Evolutionary conservation across 495 filamentous ascomycete genomes (phyloP).

Genomic region (Tetracladium marchalianum): DNA sequence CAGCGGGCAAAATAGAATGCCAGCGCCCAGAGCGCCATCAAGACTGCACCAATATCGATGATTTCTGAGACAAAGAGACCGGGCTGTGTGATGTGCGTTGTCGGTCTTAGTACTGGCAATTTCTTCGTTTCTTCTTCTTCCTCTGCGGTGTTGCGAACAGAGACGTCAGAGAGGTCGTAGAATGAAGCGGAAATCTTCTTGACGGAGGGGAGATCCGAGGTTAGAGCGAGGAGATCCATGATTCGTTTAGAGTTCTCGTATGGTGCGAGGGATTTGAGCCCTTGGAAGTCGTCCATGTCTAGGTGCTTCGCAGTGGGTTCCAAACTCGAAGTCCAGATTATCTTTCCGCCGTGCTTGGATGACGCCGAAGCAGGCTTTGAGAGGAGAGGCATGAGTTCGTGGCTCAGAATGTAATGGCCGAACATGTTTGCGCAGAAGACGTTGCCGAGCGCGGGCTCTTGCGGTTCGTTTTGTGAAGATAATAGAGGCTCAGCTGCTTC

Average conservation of each 20-base stretch:
- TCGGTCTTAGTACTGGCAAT: slow-evolving; percentile 12
- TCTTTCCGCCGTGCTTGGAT: slow-evolving; percentile 33
- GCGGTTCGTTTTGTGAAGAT: slow-evolving; percentile 5
- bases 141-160: slow-evolving; percentile 7
- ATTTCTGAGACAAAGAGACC: slow-evolving; percentile 78
- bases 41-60: slow-evolving; percentile 54
- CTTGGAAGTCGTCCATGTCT: slow-evolving; percentile 64
- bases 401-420: slow-evolving; percentile 85
- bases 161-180: slow-evolving; percentile 20
- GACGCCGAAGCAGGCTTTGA: slow-evolving; percentile 25
- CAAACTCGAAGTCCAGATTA: slow-evolving; percentile 79
- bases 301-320: slow-evolving; percentile 54
- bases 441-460: slow-evolving; percentile 56
- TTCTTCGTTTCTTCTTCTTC: slow-evolving; percentile 12
- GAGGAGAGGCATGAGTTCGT: slow-evolving; percentile 67
- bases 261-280: slow-evolving; percentile 43
- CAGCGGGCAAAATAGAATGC: slow-evolving; percentile 65
- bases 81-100: slow-evolving; percentile 66
- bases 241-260: slow-evolving; percentile 85
- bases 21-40: slow-evolving; percentile 52
- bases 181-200: slow-evolving; percentile 39
- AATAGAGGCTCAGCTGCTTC: slow-evolving; percentile 9
- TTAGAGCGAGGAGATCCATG: slow-evolving; percentile 73
- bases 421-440: slow-evolving; percentile 91
- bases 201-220: slow-evolving; percentile 55